Conservation (phyloP, 768 basidiomycete species). For the Piloderma croceum region DNA sequence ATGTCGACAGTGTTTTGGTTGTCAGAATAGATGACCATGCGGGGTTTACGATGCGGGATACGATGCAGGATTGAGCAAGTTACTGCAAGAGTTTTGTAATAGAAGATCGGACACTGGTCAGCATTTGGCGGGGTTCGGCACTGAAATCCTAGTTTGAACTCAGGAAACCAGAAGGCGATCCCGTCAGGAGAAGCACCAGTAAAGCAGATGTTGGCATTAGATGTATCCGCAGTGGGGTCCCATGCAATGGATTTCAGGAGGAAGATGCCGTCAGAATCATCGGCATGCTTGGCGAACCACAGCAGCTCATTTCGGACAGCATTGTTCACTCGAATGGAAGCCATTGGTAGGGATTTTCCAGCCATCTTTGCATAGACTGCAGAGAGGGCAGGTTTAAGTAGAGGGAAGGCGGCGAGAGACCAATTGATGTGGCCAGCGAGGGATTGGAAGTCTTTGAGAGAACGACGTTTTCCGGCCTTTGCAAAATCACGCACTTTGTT, state of each 20-base stretch:
- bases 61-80: too few species aligned
- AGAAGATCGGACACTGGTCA: too few species aligned
- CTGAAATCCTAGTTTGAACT: conserved; percentile 9
- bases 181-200: conserved; percentile 23
- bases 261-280: conserved; percentile 6
- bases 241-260: conserved; percentile 12
- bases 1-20: conserved; percentile 29
- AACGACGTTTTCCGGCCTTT: not conserved
- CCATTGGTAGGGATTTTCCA: conserved; percentile 13
- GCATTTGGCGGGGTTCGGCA: conserved; percentile 1
- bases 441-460: conserved; percentile 17
- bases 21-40: conserved; percentile 23
- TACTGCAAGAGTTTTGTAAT: too few species aligned
- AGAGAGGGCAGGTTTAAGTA: conserved; percentile 18
- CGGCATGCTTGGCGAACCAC: conserved; percentile 16
- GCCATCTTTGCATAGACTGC: conserved; percentile 19
- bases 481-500: conserved; percentile 9
- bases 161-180: conserved; percentile 23
- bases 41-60: not conserved
- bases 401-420: conserved; percentile 21
- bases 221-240: not conserved
- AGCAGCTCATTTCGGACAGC: too few species aligned
- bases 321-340: conserved; percentile 12
- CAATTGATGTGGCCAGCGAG: conserved; percentile 24
- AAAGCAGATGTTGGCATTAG: conserved; percentile 3